Percentiles rank a stretch among this genome's conserved stretches.
Conservation (phyloP, 2,329 filamentous ascomycete species). For the Parastagonospora avenae region DNA sequence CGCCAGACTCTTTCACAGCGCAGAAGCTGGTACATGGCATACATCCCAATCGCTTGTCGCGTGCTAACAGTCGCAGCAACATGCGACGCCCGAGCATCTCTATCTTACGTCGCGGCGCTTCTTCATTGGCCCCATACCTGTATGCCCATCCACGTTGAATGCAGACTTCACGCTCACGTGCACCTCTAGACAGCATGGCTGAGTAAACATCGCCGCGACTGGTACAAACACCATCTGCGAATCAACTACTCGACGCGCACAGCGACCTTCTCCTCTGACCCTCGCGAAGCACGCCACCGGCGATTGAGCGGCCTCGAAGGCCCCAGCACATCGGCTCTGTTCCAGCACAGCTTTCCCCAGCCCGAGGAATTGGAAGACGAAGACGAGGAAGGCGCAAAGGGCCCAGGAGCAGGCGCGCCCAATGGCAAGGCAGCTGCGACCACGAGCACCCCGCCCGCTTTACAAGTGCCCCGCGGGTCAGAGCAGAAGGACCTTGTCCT, state of each 20-base stretch:
- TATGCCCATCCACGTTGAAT: constrained; percentile 22
- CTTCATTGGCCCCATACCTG: constrained; percentile 69
- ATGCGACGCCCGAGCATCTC: constrained; percentile 66
- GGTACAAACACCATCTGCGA: constrained; percentile 61
- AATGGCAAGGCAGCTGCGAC: constrained; percentile 23
- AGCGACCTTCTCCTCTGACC: constrained; percentile 59
- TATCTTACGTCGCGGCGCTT: constrained; percentile 65
- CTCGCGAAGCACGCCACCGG: constrained; percentile 50
- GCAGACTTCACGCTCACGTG: constrained; percentile 16
- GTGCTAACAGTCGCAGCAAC: constrained; percentile 51
- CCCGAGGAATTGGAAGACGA: constrained; percentile 44
- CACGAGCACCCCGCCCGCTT: constrained; percentile 30
- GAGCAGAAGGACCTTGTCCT: constrained; percentile 28
- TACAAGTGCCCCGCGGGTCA: constrained; percentile 37
- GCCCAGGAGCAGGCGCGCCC: constrained; percentile 11
- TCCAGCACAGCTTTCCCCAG: constrained; percentile 50
- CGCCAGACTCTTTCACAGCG: constrained; percentile 59
- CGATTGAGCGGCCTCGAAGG: constrained; percentile 50
- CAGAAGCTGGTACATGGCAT: constrained; percentile 55
- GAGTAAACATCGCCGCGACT: constrained; percentile 65
- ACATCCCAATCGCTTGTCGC: background rate
- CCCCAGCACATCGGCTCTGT: constrained; percentile 46
- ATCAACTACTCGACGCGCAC: constrained; percentile 51
- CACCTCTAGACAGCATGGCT: constrained; percentile 61
- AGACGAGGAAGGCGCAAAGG: constrained; percentile 24